Evolutionary conservation across 768 basidiomycete genomes (phyloP).

Genomic region (Pholiota conissans): DNA sequence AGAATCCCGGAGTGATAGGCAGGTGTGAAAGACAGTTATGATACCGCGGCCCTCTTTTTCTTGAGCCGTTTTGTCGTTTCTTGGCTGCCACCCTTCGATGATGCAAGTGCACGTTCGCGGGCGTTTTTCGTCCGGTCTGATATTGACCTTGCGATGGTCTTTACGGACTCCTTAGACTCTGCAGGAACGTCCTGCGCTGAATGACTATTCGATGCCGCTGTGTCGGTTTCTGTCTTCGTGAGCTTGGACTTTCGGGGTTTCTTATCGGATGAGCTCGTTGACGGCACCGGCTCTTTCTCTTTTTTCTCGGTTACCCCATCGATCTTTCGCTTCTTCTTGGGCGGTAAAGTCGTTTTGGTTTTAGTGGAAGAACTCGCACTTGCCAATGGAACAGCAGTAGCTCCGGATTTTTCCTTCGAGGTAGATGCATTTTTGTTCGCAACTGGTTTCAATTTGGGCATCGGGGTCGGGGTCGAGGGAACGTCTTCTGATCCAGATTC

Average conservation of each 20-base stretch:
- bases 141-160: slow-evolving; percentile 36
- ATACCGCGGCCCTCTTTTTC: not conserved
- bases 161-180: slow-evolving; percentile 20
- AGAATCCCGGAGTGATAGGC: not conserved
- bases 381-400: too few relatives aligned
- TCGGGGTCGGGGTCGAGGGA: too few relatives aligned
- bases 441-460: too few relatives aligned
- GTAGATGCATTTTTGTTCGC: too few relatives aligned
- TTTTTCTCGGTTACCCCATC: not conserved
- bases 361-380: too few relatives aligned
- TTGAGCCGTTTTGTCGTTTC: not conserved
- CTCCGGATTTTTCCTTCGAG: too few relatives aligned
- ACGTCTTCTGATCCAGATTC: not conserved
- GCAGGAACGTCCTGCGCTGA: not conserved
- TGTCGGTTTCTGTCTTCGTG: slow-evolving; percentile 3
- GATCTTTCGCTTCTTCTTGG: slow-evolving; percentile 26
- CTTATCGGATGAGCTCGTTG: not conserved
- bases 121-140: slow-evolving; percentile 37
- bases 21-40: not conserved
- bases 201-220: not conserved
- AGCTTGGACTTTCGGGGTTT: slow-evolving; percentile 3
- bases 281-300: not conserved
- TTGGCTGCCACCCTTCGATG: slow-evolving; percentile 11
- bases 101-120: slow-evolving; percentile 27
- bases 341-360: slow-evolving; percentile 4